Evolutionary conservation across 306 rosid species (phyloP), one percentile per base, ranked within the genome.

Genomic region (Senna tora): DNA sequence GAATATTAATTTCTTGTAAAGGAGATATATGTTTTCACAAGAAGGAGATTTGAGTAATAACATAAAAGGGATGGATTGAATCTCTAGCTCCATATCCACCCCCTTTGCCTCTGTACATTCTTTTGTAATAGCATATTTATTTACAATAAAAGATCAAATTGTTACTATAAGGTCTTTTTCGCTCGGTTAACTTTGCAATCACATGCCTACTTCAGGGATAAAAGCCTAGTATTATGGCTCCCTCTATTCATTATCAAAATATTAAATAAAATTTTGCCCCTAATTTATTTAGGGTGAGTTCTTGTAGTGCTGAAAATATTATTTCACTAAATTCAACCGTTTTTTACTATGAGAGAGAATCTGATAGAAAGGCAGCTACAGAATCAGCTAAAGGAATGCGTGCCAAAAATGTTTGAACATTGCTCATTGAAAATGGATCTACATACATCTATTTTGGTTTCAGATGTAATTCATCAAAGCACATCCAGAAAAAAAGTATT

Each of bases 1-100:
- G 86, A 87, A 33, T 58, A 57, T 65, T 49, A 41, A n/a, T n/a
- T n/a, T n/a, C n/a, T 41, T 17, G 47, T 25, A 17, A 5, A 45
- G 58, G 20, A 33, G 38, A 60, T 47, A 34, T 57, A n/a, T n/a
- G 20, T n/a, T n/a, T n/a, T n/a, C n/a, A n/a, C n/a, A n/a, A n/a
- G n/a, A n/a, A n/a, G n/a, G n/a, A n/a, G n/a, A n/a, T n/a, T n/a
- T n/a, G n/a, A n/a, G n/a, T n/a, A n/a, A n/a, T n/a, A n/a, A n/a
- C n/a, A n/a, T n/a, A n/a, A n/a, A n/a, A n/a, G n/a, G n/a, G n/a
- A n/a, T n/a, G n/a, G n/a, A n/a, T n/a, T n/a, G 53, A 47, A 47
- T 47, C 20, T 47, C 53, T 47, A 7, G 2, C 53, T n/a, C 6
- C n/a, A 5, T 47, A 8, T 10, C 19, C 52, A 8, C 22, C 19